These are phyloP conservation scores for Globisporangium paddicum DNA, from an alignment of 352 stramenopile species.

Conservation along the genomic window DNA sequence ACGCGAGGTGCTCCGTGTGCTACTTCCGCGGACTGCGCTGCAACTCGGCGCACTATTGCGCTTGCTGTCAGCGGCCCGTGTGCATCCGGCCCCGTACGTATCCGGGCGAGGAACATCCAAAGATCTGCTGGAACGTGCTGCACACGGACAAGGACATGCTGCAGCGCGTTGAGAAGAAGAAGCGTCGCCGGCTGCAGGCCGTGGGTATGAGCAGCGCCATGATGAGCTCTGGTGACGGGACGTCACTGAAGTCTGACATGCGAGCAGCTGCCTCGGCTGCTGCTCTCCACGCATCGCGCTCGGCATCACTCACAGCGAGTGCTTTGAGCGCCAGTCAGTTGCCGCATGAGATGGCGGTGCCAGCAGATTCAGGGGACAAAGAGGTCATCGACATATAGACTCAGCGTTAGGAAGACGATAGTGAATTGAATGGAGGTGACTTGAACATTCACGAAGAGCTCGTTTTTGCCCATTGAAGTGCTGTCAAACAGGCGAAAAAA, in stretches of 20 bases:
- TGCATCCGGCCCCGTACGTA: conserved; percentile 66
- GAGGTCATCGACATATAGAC: background rate
- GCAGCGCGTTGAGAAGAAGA: conserved; percentile 67
- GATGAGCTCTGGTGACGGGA: background rate
- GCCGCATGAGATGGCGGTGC: background rate
- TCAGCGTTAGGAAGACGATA: background rate
- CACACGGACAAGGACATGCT: conserved; percentile 77
- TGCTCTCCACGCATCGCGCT: background rate
- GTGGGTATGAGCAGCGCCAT: background rate
- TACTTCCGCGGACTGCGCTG: conserved; percentile 65
- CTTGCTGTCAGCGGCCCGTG: conserved; percentile 65
- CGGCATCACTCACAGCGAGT: background rate
- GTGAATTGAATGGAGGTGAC: background rate
- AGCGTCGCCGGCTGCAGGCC: conserved; percentile 42
- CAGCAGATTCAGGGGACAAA: background rate
- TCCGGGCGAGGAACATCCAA: conserved; percentile 57
- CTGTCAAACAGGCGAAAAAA: too few relatives aligned
- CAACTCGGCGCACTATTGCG: conserved; percentile 67
- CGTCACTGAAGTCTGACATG: background rate
- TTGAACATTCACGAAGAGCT: too few relatives aligned
- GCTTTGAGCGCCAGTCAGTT: background rate
- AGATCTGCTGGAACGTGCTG: conserved; percentile 81
- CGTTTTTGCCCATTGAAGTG: too few relatives aligned
- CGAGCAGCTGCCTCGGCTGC: background rate
- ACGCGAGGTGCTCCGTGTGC: conserved; percentile 67